Evolutionary conservation across 306 rosid genomes (phyloP).

Genomic region (Prunus dulcis): DNA sequence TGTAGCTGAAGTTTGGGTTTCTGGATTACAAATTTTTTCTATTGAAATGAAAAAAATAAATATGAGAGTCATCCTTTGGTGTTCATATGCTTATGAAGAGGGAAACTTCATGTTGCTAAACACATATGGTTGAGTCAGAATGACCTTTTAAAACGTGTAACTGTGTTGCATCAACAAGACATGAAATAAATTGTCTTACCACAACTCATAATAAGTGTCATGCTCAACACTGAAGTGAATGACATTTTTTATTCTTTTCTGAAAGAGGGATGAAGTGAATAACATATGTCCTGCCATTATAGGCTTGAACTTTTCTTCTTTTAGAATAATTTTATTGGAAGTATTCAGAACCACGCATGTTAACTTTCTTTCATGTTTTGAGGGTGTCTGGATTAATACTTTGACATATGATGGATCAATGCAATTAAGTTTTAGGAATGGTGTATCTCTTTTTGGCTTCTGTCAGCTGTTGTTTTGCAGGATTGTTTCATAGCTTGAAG

Average conservation of each 20-base stretch:
- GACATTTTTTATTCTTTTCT: background rate
- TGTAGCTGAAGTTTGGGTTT: conserved; percentile 7
- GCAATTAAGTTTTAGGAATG: conserved; percentile 12
- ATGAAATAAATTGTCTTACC: background rate
- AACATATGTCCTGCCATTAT: background rate
- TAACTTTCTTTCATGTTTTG: conserved; percentile 7
- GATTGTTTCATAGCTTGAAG: background rate
- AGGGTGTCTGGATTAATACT: conserved; percentile 7
- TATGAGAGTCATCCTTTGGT: background rate
- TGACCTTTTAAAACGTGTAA: background rate
- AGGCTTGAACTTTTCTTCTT: background rate
- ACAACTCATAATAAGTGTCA: background rate
- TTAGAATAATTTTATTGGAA: background rate
- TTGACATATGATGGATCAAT: conserved; percentile 14
- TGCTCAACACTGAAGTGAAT: background rate
- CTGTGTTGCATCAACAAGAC: background rate
- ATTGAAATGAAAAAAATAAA: background rate
- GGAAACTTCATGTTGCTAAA: background rate
- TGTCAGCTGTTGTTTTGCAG: conserved; percentile 11
- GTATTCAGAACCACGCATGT: background rate
- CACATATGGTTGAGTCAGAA: background rate
- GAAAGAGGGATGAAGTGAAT: background rate
- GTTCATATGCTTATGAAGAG: background rate
- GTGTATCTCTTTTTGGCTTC: background rate
- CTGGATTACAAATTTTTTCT: background rate